Evolutionary conservation across 768 basidiomycete genomes (phyloP).

Genomic region (Lyophyllum atratum): DNA sequence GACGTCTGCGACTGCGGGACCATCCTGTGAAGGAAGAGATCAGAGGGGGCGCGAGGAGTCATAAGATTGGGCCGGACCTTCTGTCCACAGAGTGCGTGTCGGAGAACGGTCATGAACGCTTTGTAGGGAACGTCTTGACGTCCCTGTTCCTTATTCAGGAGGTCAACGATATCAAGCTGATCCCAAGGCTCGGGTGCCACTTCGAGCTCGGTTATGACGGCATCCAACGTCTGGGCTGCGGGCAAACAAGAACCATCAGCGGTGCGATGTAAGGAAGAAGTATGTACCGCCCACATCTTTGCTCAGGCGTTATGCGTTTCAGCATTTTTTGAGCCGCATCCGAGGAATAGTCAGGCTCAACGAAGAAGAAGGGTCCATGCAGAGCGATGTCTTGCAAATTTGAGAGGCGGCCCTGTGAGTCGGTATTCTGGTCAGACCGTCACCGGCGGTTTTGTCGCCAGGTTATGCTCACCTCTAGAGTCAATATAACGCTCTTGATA

Average conservation of each 20-base stretch:
- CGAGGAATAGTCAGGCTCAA: constrained; percentile 59
- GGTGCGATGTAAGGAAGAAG: background rate
- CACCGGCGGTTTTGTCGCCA: background rate
- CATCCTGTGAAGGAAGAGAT: constrained; percentile 36
- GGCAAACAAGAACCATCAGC: background rate
- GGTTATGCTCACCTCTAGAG: constrained; percentile 49
- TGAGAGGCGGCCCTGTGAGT: constrained; percentile 60
- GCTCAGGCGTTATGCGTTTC: constrained; percentile 36
- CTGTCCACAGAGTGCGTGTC: constrained; percentile 80
- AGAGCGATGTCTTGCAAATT: constrained; percentile 72
- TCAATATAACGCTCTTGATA: constrained; percentile 62
- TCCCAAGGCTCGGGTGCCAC: constrained; percentile 40
- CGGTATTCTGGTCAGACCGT: background rate
- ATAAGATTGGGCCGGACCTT: constrained; percentile 51
- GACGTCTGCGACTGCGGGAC: constrained; percentile 47
- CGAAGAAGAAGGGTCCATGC: constrained; percentile 78
- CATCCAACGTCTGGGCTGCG: constrained; percentile 35
- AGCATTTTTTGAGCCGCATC: constrained; percentile 59
- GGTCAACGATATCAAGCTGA: constrained; percentile 30
- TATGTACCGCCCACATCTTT: constrained; percentile 45
- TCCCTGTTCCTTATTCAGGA: constrained; percentile 48
- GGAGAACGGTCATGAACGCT: constrained; percentile 68
- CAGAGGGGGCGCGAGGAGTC: background rate
- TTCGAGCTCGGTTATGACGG: constrained; percentile 31
- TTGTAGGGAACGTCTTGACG: constrained; percentile 43